Evolutionary conservation across 306 rosid species (phyloP), one percentile per base, ranked within the genome.

Genomic region (Cicer judaicum): DNA sequence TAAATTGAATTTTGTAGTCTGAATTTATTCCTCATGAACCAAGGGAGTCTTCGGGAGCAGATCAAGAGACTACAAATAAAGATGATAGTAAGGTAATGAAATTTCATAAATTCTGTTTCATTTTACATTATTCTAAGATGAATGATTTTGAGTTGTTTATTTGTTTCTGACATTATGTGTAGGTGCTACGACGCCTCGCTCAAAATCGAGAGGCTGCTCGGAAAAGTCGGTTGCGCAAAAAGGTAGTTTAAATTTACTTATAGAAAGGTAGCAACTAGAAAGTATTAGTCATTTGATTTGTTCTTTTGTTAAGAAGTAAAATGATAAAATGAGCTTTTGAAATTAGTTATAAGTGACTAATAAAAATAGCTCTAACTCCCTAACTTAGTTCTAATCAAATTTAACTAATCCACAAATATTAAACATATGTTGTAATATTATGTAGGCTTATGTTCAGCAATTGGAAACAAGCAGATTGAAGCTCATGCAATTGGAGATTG

Each of bases 161-260:
- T 63, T 61, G 62, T 70, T 21, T 69, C 72, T 69, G 73, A 47
- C 67, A 49, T 47, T 70, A 53, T 57, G 50, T 69, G 47, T 74
- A 93, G 95, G 86, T 70, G 57, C 83, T 78, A 69, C 82, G 91
- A 80, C 87, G 98, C 39, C 81, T 93, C 38, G 97, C 90, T 29
- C 98, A 94, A 83, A 94, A 94, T 79, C 90, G 99, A 14, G 95
- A 93, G 80, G 98, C 98, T 70, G 98, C 98, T 73, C 64, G 89
- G 38, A 93, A 89, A 82, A 89, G 98, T 52, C 85, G 97, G 24
- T 57, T 83, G 76, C 78, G 94, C 47, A 93, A 90, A 76, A 93
- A 93, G 95, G 98, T 93, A 42, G 42, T 16, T 68, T 21, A 46
- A 49, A 44, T 66, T 68, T 42, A 72, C 59, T 79, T 47, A 7